Conservation (phyloP, 345 rosid species). For the Zanthoxylum bungeanum region DNA sequence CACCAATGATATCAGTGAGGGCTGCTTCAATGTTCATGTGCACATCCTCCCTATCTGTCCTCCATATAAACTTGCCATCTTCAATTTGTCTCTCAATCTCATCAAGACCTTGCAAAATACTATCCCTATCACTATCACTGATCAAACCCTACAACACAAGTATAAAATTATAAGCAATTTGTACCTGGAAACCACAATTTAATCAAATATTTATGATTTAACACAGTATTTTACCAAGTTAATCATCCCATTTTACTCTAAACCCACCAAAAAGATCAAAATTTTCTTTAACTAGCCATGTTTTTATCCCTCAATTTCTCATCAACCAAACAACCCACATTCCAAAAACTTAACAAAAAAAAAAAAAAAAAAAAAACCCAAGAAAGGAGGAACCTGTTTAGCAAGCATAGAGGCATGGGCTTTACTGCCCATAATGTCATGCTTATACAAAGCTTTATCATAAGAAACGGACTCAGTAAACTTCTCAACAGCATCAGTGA, state of each 20-base stretch:
- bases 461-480: conserved; percentile 92
- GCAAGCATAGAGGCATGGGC: conserved; percentile 97
- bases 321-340: conserved; percentile 4
- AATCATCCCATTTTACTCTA: neutral
- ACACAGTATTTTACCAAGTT: neutral
- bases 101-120: conserved; percentile 72
- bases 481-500: conserved; percentile 77
- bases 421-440: conserved; percentile 90
- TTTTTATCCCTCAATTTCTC: neutral
- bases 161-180: neutral
- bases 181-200: neutral
- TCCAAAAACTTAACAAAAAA: neutral
- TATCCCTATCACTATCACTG: conserved; percentile 54
- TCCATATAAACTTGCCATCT: conserved; percentile 73
- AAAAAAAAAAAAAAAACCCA: neutral
- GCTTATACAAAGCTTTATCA: conserved; percentile 78
- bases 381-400: conserved; percentile 45
- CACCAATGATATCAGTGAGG: conserved; percentile 89
- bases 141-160: conserved; percentile 61
- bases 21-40: conserved; percentile 99
- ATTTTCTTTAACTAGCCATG: neutral
- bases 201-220: neutral
- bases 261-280: neutral
- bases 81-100: conserved; percentile 65
- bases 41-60: conserved; percentile 90